Percentiles rank a stretch among this genome's conserved stretches.
Conservation (phyloP, 805 yeast species). For the Cyberlindnera euphorbiiphila region DNA sequence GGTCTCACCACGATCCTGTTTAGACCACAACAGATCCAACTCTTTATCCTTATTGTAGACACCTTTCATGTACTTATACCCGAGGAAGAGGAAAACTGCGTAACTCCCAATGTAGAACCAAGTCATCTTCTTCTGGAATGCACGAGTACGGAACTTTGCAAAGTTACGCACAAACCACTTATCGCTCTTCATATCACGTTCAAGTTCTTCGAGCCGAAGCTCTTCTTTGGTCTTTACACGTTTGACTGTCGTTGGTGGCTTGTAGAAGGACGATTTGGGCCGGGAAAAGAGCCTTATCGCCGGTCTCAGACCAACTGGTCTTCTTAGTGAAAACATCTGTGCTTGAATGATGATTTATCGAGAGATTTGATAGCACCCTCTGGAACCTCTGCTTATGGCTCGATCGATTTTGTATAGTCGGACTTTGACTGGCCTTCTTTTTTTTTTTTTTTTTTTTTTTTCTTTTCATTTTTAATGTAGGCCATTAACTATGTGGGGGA, state of each 20-base stretch:
- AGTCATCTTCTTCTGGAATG: conserved; percentile 60
- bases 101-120: conserved; percentile 61
- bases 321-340: not conserved
- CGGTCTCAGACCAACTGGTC: not conserved
- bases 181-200: conserved; percentile 32
- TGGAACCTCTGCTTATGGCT: no score
- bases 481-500: not conserved
- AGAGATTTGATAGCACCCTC: no score
- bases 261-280: conserved; percentile 21
- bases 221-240: conserved; percentile 31
- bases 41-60: conserved; percentile 63
- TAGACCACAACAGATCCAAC: conserved; percentile 38
- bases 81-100: conserved; percentile 50
- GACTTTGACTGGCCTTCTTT: not conserved
- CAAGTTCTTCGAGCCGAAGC: conserved; percentile 30
- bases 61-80: conserved; percentile 63
- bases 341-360: no score
- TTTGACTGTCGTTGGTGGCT: conserved; percentile 22
- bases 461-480: not conserved
- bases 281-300: conserved; percentile 2
- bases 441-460: no score
- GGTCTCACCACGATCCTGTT: conserved; percentile 32
- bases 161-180: conserved; percentile 45
- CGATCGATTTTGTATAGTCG: no score
- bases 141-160: conserved; percentile 48